Evolutionary conservation across 345 rosid species (phyloP).

Genomic region (Heritiera fomes): DNA sequence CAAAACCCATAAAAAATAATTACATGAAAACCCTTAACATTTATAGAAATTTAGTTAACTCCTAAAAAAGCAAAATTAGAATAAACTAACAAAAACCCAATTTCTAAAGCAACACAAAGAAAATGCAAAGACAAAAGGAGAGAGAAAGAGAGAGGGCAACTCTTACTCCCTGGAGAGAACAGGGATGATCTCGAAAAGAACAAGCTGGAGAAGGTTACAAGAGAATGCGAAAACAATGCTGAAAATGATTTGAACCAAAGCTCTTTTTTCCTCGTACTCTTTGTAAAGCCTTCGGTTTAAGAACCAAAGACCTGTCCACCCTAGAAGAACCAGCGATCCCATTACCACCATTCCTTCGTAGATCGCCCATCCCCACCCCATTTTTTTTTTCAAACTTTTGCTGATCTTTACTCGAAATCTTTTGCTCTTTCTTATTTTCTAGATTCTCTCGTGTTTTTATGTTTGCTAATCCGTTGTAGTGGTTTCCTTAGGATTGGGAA

Average conservation of each 20-base stretch:
- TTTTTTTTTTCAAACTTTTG: constrained; percentile 15
- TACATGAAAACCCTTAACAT: not conserved
- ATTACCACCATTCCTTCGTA: constrained; percentile 67
- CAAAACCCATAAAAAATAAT: not conserved
- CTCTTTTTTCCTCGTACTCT: constrained; percentile 96
- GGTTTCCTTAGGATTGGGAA: not conserved
- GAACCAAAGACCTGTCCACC: constrained; percentile 94
- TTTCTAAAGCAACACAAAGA: constrained; percentile 1
- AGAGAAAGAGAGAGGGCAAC: not conserved
- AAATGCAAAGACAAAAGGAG: not conserved
- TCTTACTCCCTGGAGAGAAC: constrained; percentile 80
- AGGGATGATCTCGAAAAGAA: constrained; percentile 92
- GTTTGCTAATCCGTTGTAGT: not conserved
- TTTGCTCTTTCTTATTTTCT: constrained; percentile 1
- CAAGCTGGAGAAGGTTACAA: constrained; percentile 93
- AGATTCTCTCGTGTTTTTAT: constrained; percentile 1
- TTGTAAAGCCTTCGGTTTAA: constrained; percentile 80
- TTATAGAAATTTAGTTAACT: not conserved
- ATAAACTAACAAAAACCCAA: constrained; percentile 1
- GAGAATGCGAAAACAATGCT: constrained; percentile 93
- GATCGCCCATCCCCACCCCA: constrained; percentile 74
- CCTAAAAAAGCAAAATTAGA: not conserved
- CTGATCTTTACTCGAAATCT: not conserved
- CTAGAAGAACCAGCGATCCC: constrained; percentile 63
- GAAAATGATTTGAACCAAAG: constrained; percentile 88